Evolutionary conservation across 352 stramenopile species (phyloP).

Genomic region (Globisporangium uncinulatum): DNA sequence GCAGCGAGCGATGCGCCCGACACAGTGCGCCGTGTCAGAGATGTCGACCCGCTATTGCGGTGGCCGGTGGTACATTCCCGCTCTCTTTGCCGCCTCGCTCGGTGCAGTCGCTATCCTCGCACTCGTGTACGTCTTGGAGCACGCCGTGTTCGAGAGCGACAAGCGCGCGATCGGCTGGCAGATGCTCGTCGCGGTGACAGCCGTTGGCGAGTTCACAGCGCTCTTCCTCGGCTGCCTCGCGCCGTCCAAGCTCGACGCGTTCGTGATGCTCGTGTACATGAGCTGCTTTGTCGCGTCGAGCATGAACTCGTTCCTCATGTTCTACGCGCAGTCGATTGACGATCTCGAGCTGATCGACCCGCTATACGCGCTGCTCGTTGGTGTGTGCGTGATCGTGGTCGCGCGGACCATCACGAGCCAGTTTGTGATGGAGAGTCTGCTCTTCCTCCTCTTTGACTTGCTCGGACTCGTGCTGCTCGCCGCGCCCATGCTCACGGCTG

Average conservation of each 20-base stretch:
- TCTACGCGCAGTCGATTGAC: constrained; percentile 25
- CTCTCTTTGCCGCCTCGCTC: constrained; percentile 5
- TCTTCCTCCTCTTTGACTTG: constrained; percentile 34
- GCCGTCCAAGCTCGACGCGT: constrained; percentile 24
- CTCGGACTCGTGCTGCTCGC: constrained; percentile 25
- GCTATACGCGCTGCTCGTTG: constrained; percentile 40
- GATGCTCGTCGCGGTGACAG: constrained; percentile 30
- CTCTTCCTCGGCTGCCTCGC: constrained; percentile 32
- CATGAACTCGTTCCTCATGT: constrained; percentile 47
- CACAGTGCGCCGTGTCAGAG: constrained; percentile 19
- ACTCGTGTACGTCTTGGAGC: constrained; percentile 22
- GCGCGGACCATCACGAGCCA: constrained; percentile 48
- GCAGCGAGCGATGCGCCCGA: constrained; percentile 10
- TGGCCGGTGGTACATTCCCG: constrained; percentile 22
- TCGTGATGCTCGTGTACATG: constrained; percentile 40
- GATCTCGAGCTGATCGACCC: constrained; percentile 31
- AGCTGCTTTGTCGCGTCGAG: constrained; percentile 36
- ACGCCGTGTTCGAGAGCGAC: constrained; percentile 18
- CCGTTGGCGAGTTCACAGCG: constrained; percentile 22
- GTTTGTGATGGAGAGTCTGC: constrained; percentile 36
- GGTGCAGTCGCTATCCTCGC: constrained; percentile 15
- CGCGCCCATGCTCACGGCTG: constrained; percentile 33
- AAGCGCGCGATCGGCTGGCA: constrained; percentile 17
- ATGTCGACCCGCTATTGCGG: constrained; percentile 23
- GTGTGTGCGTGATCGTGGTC: constrained; percentile 29